Evolutionary conservation across 352 stramenopile genomes (phyloP), one percentile per base, ranked within the genome.

Genomic region (Phytophthora crassamura): DNA sequence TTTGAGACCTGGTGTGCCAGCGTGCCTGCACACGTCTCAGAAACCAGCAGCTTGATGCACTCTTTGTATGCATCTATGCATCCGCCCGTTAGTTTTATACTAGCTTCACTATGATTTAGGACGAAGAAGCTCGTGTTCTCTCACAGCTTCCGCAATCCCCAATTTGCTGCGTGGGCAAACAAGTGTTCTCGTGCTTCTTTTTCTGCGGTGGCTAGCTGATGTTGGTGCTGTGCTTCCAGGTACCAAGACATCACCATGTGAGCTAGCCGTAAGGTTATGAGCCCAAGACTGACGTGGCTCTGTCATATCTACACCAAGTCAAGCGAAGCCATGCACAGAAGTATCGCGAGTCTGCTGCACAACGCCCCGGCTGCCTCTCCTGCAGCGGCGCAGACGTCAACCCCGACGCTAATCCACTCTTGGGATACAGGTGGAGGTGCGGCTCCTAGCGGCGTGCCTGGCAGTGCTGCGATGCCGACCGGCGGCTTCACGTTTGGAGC

Each of bases 91-190:
- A 46, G n/a, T 6, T 16, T 22, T 22, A 30, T 28, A 25, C 6
- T 22, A 10, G 39, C 28, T 46, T 46, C 0, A 28, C 14, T 46
- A 46, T 46, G 6, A 7, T 25, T 12, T 25, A 46, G 15, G 7
- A 28, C 39, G 22, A 46, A 46, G 39, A 18, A 46, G 39, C 39
- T 46, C 15, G 38, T 43, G 38, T 9, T 10, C 38, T 43, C 38
- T 43, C 38, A 5, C 39, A 18, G 11, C 39, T 46, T 18, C 39
- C 39, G 39, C 39, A 46, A 46, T 46, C 39, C 39, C 39, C 11
- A 46, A 46, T 46, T 46, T 46, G 39, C 39, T 46, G 39, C 28
- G 39, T 46, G 39, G 39, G 39, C 39, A 18, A 46, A 46, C 39
- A 22, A 25, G 39, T 46, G n/a, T 46, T 46, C 39, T 46, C n/a